Conservation (phyloP, 768 basidiomycete genomes). For the Omphalotus guepiniiformis region DNA sequence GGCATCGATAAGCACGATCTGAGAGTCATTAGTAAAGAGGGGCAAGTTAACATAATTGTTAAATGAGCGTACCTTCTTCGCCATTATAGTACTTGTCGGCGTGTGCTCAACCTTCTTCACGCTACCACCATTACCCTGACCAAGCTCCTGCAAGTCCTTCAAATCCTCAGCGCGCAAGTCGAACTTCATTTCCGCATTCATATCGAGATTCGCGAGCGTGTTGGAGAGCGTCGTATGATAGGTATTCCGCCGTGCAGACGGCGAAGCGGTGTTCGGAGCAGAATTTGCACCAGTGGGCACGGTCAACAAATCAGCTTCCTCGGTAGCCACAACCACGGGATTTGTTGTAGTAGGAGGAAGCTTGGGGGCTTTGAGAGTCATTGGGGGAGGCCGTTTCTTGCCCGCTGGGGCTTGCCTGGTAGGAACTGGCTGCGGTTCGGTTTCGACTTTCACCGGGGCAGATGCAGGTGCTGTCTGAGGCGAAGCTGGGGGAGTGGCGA, state of each 20-base stretch:
- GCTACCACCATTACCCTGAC: slow-evolving; percentile 95
- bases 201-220: slow-evolving; percentile 81
- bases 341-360: slow-evolving; percentile 33
- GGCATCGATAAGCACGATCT: slow-evolving; percentile 96
- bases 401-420: slow-evolving; percentile 46
- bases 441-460: slow-evolving; percentile 12
- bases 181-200: slow-evolving; percentile 80
- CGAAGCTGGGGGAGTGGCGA: slow-evolving; percentile 26
- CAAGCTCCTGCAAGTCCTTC: slow-evolving; percentile 85
- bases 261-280: slow-evolving; percentile 46
- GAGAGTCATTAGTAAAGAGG: slow-evolving; percentile 7
- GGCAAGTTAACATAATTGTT: not conserved
- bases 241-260: slow-evolving; percentile 56
- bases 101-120: slow-evolving; percentile 94
- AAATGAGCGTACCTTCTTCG: slow-evolving; percentile 79
- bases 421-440: slow-evolving; percentile 37
- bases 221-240: slow-evolving; percentile 79
- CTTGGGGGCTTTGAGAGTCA: slow-evolving; percentile 74
- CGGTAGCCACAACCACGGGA: slow-evolving; percentile 22
- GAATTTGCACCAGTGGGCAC: slow-evolving; percentile 47
- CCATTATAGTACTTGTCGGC: slow-evolving; percentile 91
- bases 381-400: slow-evolving; percentile 80
- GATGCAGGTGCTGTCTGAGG: slow-evolving; percentile 27
- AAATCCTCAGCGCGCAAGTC: slow-evolving; percentile 88
- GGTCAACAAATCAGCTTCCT: slow-evolving; percentile 45